phyloP scores from a whole-genome alignment of 306 rosid genomes.

The Lotus japonicus region DNA sequence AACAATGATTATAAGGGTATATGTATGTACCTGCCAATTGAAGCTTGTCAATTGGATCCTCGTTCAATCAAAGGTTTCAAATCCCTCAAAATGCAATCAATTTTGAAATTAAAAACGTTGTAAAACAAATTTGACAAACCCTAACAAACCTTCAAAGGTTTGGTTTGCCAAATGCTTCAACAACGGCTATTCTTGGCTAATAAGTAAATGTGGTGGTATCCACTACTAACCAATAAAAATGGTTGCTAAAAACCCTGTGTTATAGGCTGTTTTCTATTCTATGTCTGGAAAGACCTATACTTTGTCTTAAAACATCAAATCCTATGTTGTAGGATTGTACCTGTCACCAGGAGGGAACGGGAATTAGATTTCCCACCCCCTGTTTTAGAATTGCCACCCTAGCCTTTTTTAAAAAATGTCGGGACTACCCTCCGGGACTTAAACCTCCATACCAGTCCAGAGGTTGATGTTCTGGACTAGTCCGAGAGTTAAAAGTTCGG shows the following conservation, averaged over 20 bases:
- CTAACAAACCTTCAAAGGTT: background rate
- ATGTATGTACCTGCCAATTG: constrained; percentile 4
- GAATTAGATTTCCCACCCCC: too few species aligned
- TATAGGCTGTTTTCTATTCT: background rate
- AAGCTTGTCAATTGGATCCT: background rate
- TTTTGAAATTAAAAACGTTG: background rate
- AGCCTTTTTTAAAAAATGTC: too few species aligned
- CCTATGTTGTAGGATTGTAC: background rate
- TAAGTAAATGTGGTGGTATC: background rate
- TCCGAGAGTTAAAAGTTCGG: too few species aligned
- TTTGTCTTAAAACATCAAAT: background rate
- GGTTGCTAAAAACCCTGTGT: background rate
- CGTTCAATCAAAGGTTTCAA: background rate
- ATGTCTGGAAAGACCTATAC: background rate
- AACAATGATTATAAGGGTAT: background rate
- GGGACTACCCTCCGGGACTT: too few species aligned
- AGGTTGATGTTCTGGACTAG: too few species aligned
- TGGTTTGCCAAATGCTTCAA: constrained; percentile 13
- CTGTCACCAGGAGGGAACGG: background rate
- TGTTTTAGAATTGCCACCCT: too few species aligned
- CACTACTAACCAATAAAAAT: background rate
- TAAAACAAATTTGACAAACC: background rate
- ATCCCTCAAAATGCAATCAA: background rate
- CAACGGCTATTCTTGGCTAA: constrained; percentile 1
- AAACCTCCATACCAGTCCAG: too few species aligned